These are phyloP conservation scores for Cercospora zeina DNA, from an alignment of 2,329 filamentous ascomycete genomes.

Conservation along the genomic window DNA sequence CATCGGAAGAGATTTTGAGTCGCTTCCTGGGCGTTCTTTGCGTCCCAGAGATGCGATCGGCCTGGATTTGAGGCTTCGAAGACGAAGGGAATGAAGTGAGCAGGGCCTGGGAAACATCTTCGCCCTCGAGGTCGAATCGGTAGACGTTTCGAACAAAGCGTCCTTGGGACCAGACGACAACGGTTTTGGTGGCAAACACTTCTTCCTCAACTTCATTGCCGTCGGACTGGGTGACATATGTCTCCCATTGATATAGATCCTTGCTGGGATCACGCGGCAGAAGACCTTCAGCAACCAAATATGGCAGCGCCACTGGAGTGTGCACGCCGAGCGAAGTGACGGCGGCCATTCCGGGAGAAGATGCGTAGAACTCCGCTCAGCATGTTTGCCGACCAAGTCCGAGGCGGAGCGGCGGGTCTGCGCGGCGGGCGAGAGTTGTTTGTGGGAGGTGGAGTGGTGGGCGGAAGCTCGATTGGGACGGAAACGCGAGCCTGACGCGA, in stretches of 20 bases:
- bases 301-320: constrained; percentile 77
- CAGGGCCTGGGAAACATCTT: constrained; percentile 80
- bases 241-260: constrained; percentile 74
- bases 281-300: constrained; percentile 78
- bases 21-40: constrained; percentile 15
- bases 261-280: constrained; percentile 66
- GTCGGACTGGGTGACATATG: constrained; percentile 49
- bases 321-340: constrained; percentile 90
- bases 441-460: constrained; percentile 5
- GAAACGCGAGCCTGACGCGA: constrained; percentile 7
- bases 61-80: constrained; percentile 1
- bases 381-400: constrained; percentile 24
- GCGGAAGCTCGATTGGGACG: constrained; percentile 7
- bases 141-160: constrained; percentile 82
- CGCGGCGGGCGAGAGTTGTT: neutral
- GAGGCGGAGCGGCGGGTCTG: neutral
- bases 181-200: constrained; percentile 70
- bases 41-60: constrained; percentile 5
- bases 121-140: constrained; percentile 81
- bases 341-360: constrained; percentile 67
- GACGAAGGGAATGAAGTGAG: constrained; percentile 72
- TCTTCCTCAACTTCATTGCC: constrained; percentile 66
- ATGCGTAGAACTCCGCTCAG: neutral
- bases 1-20: constrained; percentile 4
- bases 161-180: constrained; percentile 87